phyloP scores from a whole-genome alignment of 805 yeast species.

The Schizosaccharomyces japonicus region DNA sequence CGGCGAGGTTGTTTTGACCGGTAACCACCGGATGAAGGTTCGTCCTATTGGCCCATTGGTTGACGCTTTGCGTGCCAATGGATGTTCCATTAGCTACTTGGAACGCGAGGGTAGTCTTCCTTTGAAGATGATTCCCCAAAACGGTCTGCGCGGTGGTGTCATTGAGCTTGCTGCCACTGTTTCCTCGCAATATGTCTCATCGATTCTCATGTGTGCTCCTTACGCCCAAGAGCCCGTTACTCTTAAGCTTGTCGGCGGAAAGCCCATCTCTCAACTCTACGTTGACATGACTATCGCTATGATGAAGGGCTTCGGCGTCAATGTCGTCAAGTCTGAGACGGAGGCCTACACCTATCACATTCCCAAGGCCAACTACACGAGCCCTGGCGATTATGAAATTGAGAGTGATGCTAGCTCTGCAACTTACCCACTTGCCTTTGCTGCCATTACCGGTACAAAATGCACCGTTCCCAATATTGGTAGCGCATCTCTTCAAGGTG shows the following conservation, averaged over 20 bases:
- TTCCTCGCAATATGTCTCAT: conserved; percentile 91
- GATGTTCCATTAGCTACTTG: conserved; percentile 47
- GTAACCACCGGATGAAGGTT: conserved; percentile 91
- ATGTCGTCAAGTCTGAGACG: conserved; percentile 41
- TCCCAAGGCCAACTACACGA: conserved; percentile 57
- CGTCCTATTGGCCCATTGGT: conserved; percentile 92
- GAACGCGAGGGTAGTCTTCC: conserved; percentile 71
- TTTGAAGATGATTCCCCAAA: conserved; percentile 41
- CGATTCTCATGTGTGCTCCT: conserved; percentile 92
- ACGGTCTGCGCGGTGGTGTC: conserved; percentile 64
- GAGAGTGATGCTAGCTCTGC: conserved; percentile 97
- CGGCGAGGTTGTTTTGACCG: conserved; percentile 46
- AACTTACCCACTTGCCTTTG: conserved; percentile 90
- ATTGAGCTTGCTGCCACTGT: conserved; percentile 88
- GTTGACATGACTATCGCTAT: conserved; percentile 90
- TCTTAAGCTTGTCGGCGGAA: conserved; percentile 74
- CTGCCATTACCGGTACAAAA: conserved; percentile 83
- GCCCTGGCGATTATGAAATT: conserved; percentile 66
- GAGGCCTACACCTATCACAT: conserved; percentile 73
- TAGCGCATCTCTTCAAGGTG: conserved; percentile 77
- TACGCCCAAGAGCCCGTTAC: conserved; percentile 77
- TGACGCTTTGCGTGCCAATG: conserved; percentile 65
- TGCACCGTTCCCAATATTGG: conserved; percentile 92
- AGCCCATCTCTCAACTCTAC: conserved; percentile 85
- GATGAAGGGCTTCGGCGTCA: conserved; percentile 78